These are phyloP conservation scores for Vitellaria paradoxa DNA, from an alignment of 179 eudicot species.

Conservation along the genomic window DNA sequence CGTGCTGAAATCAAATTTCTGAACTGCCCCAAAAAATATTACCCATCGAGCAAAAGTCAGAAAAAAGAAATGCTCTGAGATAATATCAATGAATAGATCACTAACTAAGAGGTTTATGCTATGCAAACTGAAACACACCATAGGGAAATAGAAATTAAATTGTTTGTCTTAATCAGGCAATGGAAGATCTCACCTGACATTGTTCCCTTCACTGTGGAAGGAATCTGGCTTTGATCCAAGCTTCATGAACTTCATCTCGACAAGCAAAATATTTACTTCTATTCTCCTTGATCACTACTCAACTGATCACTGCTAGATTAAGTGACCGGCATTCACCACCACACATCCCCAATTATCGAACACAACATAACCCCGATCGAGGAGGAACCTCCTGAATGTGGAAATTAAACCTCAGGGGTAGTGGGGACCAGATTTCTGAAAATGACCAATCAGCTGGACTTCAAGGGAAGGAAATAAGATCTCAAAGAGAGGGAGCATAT, in stretches of 20 bases:
- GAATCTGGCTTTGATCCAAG: constrained; percentile 92
- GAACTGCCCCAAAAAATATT: not conserved
- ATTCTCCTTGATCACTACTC: constrained; percentile 21
- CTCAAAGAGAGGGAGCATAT: constrained; percentile 37
- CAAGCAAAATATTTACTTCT: constrained; percentile 29
- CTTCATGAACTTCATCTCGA: constrained; percentile 96
- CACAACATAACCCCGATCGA: constrained; percentile 31
- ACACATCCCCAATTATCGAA: constrained; percentile 34
- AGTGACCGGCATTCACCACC: constrained; percentile 16
- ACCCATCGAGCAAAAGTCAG: not conserved
- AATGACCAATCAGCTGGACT: constrained; percentile 32
- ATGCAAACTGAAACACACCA: not conserved
- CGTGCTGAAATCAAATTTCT: not conserved
- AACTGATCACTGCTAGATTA: constrained; percentile 33
- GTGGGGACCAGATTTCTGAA: constrained; percentile 58
- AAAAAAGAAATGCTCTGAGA: not conserved
- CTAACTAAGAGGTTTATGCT: not conserved
- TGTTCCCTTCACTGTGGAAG: constrained; percentile 67
- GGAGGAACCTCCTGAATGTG: constrained; percentile 30
- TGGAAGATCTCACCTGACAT: constrained; percentile 59
- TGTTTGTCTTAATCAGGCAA: not conserved
- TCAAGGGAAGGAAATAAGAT: constrained; percentile 40
- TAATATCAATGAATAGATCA: not conserved
- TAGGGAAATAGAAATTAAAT: not conserved
- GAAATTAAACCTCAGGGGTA: constrained; percentile 27